phyloP scores from a whole-genome alignment of 2,329 filamentous ascomycete genomes.

The Ophiostoma ips region DNA sequence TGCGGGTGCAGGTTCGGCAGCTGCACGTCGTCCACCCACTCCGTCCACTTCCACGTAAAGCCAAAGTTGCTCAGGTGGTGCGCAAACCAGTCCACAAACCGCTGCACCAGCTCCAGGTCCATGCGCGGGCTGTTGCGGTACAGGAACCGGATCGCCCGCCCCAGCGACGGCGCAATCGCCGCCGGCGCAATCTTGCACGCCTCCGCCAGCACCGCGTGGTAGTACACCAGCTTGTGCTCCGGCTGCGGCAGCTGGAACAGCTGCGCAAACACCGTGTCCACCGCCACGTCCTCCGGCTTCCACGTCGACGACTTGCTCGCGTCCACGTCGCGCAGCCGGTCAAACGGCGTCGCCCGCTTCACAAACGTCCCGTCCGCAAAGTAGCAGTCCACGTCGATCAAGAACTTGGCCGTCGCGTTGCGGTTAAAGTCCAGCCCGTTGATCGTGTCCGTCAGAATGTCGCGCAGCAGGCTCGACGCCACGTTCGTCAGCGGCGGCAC shows the following conservation, averaged over 20 bases:
- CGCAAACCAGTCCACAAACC: slow-evolving; percentile 95
- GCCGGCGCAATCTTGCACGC: slow-evolving; percentile 90
- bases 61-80: slow-evolving; percentile 98
- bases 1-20: slow-evolving; percentile 66
- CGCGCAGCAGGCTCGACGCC: slow-evolving; percentile 69
- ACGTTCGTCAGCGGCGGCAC: slow-evolving; percentile 67
- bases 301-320: slow-evolving; percentile 59
- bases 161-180: slow-evolving; percentile 88
- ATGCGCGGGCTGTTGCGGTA: slow-evolving; percentile 72
- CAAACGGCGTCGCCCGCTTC: slow-evolving; percentile 84
- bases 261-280: slow-evolving; percentile 96
- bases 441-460: slow-evolving; percentile 81
- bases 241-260: slow-evolving; percentile 74
- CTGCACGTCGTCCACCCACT: slow-evolving; percentile 82
- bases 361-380: slow-evolving; percentile 84
- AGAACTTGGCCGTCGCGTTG: slow-evolving; percentile 68
- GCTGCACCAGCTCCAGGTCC: slow-evolving; percentile 73
- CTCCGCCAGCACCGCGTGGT: slow-evolving; percentile 88
- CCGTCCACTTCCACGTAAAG: slow-evolving; percentile 98
- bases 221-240: slow-evolving; percentile 92
- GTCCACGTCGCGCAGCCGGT: slow-evolving; percentile 63
- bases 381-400: slow-evolving; percentile 92
- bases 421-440: slow-evolving; percentile 91
- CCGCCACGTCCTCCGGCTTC: slow-evolving; percentile 94
- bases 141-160: slow-evolving; percentile 80